Percentiles rank a stretch among this genome's conserved stretches.
These are phyloP conservation scores for Circinella umbellata DNA, from an alignment of 371 early-diverging fungal species.

Conservation along the genomic window DNA sequence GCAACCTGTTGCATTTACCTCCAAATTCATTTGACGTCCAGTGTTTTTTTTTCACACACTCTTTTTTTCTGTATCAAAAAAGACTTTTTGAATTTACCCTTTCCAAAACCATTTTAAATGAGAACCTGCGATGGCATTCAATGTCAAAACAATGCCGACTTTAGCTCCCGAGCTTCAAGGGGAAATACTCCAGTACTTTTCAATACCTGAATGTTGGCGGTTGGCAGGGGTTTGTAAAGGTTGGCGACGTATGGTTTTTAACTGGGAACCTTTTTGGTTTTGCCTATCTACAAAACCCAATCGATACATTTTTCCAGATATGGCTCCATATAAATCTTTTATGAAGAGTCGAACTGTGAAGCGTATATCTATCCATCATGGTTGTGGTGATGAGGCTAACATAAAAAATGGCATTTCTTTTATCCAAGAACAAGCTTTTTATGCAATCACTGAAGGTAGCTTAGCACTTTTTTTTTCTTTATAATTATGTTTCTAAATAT, in stretches of 20 bases:
- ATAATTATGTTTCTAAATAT: not conserved
- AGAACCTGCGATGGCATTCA: no score
- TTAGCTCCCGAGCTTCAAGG: not conserved
- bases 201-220: not conserved
- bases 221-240: not conserved
- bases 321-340: not conserved
- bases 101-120: no score
- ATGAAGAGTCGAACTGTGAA: not conserved
- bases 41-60: no score
- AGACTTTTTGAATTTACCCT: no score
- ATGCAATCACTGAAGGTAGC: not conserved
- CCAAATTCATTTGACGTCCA: no score
- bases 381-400: not conserved
- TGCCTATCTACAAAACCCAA: not conserved
- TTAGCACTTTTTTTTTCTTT: not conserved
- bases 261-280: not conserved
- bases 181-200: not conserved
- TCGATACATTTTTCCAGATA: not conserved
- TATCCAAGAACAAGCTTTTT: not conserved
- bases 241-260: not conserved
- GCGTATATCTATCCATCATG: not conserved
- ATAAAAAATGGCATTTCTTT: not conserved
- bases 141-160: not conserved
- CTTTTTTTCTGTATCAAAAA: no score
- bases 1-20: no score